These are phyloP conservation scores for Fomes fomentarius DNA, from an alignment of 1,284 basidiomycete genomes.

Conservation along the genomic window DNA sequence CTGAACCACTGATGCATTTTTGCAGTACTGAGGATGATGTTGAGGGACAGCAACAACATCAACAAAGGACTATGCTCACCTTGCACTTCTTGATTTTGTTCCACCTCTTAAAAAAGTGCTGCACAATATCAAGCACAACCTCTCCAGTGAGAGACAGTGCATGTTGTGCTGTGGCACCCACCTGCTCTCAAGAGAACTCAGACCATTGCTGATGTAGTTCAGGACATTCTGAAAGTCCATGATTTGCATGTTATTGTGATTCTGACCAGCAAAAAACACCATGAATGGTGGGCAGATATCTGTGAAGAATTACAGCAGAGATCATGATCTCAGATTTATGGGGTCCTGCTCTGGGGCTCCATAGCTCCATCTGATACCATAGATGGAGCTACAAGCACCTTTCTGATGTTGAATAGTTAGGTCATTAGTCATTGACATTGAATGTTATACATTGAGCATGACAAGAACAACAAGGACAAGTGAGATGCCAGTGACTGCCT, in stretches of 20 bases:
- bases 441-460: too few relatives aligned
- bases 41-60: neutral
- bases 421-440: too few relatives aligned
- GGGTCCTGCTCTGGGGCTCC: too few relatives aligned
- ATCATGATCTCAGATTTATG: constrained; percentile 86
- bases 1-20: constrained; percentile 46
- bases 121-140: constrained; percentile 84
- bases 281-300: constrained; percentile 86
- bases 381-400: too few relatives aligned
- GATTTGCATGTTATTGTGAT: constrained; percentile 87
- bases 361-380: too few relatives aligned
- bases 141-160: constrained; percentile 87
- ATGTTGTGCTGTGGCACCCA: constrained; percentile 93
- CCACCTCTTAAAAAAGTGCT: constrained; percentile 92
- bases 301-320: constrained; percentile 88
- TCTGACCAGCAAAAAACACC: constrained; percentile 92
- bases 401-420: too few relatives aligned
- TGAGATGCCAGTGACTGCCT: too few relatives aligned
- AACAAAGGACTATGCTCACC: constrained; percentile 33
- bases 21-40: constrained; percentile 46
- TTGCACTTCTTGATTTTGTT: constrained; percentile 85
- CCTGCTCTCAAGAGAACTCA: constrained; percentile 72
- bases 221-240: constrained; percentile 84
- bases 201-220: constrained; percentile 75
- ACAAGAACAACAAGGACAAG: too few relatives aligned